Base-by-base conservation (phyloP, 1,139 yeast species). In the Yamadazyma oceani region DNA sequence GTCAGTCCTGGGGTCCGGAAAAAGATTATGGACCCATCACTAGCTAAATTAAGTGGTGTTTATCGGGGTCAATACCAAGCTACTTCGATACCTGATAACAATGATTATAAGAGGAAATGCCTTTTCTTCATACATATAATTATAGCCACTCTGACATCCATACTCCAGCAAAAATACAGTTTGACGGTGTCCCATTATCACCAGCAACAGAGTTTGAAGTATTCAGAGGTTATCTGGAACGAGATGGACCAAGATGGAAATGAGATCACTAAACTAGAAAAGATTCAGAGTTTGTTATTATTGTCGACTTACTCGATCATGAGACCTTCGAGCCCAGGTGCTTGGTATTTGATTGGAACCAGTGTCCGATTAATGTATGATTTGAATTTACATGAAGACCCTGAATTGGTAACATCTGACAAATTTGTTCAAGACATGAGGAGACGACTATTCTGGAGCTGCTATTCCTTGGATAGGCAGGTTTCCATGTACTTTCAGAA, bases 291-390 rank as follows among this genome's bases (percentile, higher is more conserved):
- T 0, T 65, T 85, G 16, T 55, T 88, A 23, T 63, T 86, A 17
- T 64, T 85, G 29, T 78, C 92, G 0, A 57, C 80, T 3, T 88
- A 84, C 54, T 80, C 95, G 2, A 69, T 78, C 13, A 69, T 82
- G 88, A 65, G 87, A 44, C 88, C 88, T 0, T 78, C 83, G 2
- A 76, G 78, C 9, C 95, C 96, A 0, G 92, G 95, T 2, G 86
- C 85, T 10, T 88, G 96, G 96, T 86, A 86, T 53, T 78, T 85
- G 2, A 63, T 86, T 44, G 96, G 96, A 0, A 77, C 85, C 8
- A 87, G 89, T 0, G 60, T 86, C 34, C 68, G 96, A 38, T 60
- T 86, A 36, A 80, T 92, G 47, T 87, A 86, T 17, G 96, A 88
- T 57, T 60, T 88, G 44, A 95, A 94, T 2, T 64, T 88, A 7